A percentile compares a stretch with the other conserved stretches of the same genome.
Evolutionary conservation across 169 alveolate genomes (phyloP).

Genomic region (Hepatocystis sp.): DNA sequence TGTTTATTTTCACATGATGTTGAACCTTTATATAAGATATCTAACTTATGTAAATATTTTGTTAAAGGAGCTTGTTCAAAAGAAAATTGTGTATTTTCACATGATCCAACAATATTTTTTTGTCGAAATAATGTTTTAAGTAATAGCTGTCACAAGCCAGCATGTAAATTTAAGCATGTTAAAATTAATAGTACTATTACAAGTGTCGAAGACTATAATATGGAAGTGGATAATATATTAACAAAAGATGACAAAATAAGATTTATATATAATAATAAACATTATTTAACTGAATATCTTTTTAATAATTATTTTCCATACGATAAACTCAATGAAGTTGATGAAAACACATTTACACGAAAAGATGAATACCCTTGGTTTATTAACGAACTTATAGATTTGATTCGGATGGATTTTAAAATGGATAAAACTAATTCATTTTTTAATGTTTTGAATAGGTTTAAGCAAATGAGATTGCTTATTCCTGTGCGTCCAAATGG

Average conservation of each 20-base stretch:
- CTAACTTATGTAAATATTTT: slow-evolving; percentile 82
- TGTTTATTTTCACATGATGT: slow-evolving; percentile 86
- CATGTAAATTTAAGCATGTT: slow-evolving; percentile 82
- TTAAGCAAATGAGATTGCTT: too few species aligned
- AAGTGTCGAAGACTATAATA: slow-evolving; percentile 29
- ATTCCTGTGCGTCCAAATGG: too few species aligned
- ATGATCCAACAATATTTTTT: slow-evolving; percentile 79
- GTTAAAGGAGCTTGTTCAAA: slow-evolving; percentile 77
- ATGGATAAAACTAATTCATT: slow-evolving; percentile 17
- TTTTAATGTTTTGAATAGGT: slow-evolving; percentile 13
- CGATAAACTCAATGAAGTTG: slow-evolving; percentile 12
- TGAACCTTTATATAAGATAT: slow-evolving; percentile 84
- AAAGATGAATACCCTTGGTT: slow-evolving; percentile 69
- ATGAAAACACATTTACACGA: slow-evolving; percentile 18
- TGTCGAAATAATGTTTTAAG: slow-evolving; percentile 80
- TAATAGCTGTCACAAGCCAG: slow-evolving; percentile 76
- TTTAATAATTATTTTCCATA: slow-evolving; percentile 24
- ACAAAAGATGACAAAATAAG: slow-evolving; percentile 83
- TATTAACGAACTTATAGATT: slow-evolving; percentile 61
- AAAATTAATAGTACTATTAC: slow-evolving; percentile 19
- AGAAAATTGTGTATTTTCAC: slow-evolving; percentile 83
- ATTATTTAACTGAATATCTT: slow-evolving; percentile 77
- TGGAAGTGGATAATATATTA: slow-evolving; percentile 64
- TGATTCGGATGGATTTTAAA: slow-evolving; percentile 45
- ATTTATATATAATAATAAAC: slow-evolving; percentile 85